Evolutionary conservation across 768 basidiomycete species (phyloP), one percentile per base, ranked within the genome.

Genomic region (Multifurca ochricompacta): DNA sequence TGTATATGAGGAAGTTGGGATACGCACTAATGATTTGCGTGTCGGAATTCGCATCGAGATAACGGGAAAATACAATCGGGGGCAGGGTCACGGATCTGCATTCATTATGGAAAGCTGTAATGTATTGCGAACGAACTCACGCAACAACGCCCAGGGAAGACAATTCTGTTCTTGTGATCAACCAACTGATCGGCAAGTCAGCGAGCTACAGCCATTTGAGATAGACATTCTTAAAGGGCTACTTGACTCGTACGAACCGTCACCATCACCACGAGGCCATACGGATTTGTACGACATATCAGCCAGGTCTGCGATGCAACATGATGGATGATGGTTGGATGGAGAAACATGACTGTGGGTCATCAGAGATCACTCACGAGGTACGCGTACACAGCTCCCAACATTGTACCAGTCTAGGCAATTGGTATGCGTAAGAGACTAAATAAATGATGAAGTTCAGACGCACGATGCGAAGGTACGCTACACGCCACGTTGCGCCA

Each of bases 401-500:
- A 30, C 28, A 67, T 52, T 11, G 69, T 69, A 8, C 69, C 69
- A 13, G 64, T 41, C 69, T 70, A 49, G 16, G 13, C 6, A 41
- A 49, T 6, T 35, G 6, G 21, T 43, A n/a, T 48, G 5, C 36
- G 53, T 25, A 5, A 48, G 28, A 21, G 13, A 31, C 19, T 18
- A 2, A n/a, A 21, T 18, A 2, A n/a, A 21, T 4, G 5, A 14
- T 7, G 14, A 13, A 30, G 16, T 28, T n/a, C 25, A 52, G 19
- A 57, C 68, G 58, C 50, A 75, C 77, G 30, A 76, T 59, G 51
- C 76, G 72, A 28, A 77, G 64, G 56, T 74, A 75, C 6, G 71
- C 72, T 5, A 74, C 69, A 39, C 76, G 66, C 71, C 74, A 77
- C 6, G 76, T 77, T 36, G 77, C 76, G n/a, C 76, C 77, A 1